phyloP scores from a whole-genome alignment of 2,329 filamentous ascomycete genomes.

The Xylariales sp. region DNA sequence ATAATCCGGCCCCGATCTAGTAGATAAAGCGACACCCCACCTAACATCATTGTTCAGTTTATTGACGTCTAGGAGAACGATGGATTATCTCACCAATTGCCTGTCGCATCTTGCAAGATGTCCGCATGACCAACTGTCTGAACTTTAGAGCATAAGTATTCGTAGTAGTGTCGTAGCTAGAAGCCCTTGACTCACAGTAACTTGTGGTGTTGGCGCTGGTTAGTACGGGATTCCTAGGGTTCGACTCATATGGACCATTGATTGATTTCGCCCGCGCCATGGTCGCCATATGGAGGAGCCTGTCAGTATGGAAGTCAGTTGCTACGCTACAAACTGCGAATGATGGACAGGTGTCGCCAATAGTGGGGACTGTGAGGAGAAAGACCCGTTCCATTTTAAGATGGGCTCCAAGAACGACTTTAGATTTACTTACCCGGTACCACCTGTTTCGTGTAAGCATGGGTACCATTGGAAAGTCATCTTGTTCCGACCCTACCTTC shows the following conservation, averaged over 20 bases:
- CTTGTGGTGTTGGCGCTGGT: constrained; percentile 38
- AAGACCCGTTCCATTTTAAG: too few relatives aligned
- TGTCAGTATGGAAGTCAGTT: too few relatives aligned
- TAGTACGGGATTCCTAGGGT: constrained; percentile 39
- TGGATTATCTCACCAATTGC: constrained; percentile 28
- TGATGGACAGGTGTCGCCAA: too few relatives aligned
- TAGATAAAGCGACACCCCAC: constrained; percentile 37
- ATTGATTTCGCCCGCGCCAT: constrained; percentile 39
- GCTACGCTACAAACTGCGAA: too few relatives aligned
- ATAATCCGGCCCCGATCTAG: constrained; percentile 33
- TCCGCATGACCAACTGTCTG: constrained; percentile 55
- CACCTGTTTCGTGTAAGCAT: constrained; percentile 23
- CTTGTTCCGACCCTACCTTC: constrained; percentile 31
- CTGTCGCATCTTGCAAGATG: constrained; percentile 44
- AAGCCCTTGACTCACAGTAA: constrained; percentile 28
- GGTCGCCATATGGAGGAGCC: constrained; percentile 42
- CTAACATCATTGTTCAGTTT: constrained; percentile 13
- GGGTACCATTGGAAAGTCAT: not conserved
- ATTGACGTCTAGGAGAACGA: not conserved
- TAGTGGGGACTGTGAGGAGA: too few relatives aligned
- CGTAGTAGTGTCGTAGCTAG: not conserved
- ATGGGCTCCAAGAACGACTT: too few relatives aligned
- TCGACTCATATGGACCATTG: constrained; percentile 39
- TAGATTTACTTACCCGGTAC: too few relatives aligned
- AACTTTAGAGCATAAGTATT: constrained; percentile 19